phyloP scores from a whole-genome alignment of 768 basidiomycete genomes.

The Fibroporia radiculosa region DNA sequence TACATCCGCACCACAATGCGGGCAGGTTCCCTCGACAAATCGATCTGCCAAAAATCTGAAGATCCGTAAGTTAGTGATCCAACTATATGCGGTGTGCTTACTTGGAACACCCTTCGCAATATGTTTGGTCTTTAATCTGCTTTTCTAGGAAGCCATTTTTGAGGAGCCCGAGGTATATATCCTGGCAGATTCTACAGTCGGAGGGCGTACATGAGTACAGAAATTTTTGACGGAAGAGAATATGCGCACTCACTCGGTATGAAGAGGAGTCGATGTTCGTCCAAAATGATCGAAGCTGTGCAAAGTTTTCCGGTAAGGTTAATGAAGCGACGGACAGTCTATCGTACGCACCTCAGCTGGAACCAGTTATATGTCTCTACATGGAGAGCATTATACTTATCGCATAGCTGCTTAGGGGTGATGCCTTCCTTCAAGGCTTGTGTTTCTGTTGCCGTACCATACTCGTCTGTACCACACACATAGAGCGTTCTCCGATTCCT shows the following conservation, averaged over 20 bases:
- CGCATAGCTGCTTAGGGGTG: constrained; percentile 73
- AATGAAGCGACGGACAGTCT: neutral
- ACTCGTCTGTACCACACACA: constrained; percentile 97
- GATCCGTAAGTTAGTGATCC: constrained; percentile 8
- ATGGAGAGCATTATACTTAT: constrained; percentile 86
- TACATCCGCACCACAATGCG: constrained; percentile 83
- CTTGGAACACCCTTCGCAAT: constrained; percentile 88
- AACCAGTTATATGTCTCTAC: constrained; percentile 97
- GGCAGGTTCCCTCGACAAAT: constrained; percentile 97
- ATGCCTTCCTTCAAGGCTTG: constrained; percentile 87
- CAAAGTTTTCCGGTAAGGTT: neutral
- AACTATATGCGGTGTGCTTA: constrained; percentile 24
- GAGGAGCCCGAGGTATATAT: constrained; percentile 78
- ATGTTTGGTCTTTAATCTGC: constrained; percentile 88
- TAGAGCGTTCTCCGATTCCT: constrained; percentile 87
- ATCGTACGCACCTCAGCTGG: constrained; percentile 66
- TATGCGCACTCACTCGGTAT: constrained; percentile 65
- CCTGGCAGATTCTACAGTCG: constrained; percentile 73
- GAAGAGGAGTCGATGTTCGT: constrained; percentile 82
- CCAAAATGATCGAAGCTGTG: constrained; percentile 92
- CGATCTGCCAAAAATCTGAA: constrained; percentile 90
- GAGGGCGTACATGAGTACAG: neutral
- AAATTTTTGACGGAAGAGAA: neutral
- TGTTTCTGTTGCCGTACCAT: constrained; percentile 99
- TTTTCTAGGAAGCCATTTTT: constrained; percentile 71